Evolutionary conservation across 306 rosid species (phyloP).

Genomic region (Trifolium subterraneum): DNA sequence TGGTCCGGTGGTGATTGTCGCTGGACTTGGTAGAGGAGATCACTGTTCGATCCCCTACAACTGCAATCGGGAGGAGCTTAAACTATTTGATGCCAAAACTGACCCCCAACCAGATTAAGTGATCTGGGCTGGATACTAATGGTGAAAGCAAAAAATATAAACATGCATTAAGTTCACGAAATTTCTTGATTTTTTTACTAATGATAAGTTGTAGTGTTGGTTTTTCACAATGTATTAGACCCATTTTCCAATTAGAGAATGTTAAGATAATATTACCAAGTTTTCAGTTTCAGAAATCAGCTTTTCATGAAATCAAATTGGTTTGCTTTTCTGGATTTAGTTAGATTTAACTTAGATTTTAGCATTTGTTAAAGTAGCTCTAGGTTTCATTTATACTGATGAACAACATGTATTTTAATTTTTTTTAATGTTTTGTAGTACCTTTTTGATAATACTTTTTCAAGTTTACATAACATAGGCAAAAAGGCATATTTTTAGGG

Average conservation of each 20-base stretch:
- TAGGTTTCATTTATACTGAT: not conserved
- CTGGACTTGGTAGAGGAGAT: too few relatives aligned
- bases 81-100: too few relatives aligned
- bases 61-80: too few relatives aligned
- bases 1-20: too few relatives aligned
- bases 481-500: conserved; percentile 35
- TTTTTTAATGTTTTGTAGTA: not conserved
- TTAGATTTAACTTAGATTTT: conserved; percentile 31
- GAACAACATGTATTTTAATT: not conserved
- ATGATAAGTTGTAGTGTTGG: not conserved
- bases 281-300: not conserved
- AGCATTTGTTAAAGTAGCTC: conserved; percentile 21
- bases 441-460: conserved; percentile 31
- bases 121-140: too few relatives aligned
- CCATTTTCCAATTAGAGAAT: conserved; percentile 4
- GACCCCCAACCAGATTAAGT: too few relatives aligned
- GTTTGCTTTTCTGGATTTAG: not conserved
- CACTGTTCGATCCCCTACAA: too few relatives aligned
- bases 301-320: conserved; percentile 25
- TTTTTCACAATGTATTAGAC: not conserved
- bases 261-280: not conserved
- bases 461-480: conserved; percentile 9
- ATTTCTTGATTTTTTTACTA: not conserved
- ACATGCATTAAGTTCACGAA: not conserved
- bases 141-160: too few relatives aligned